Evolutionary conservation across 305 asterid species (phyloP), one percentile per base, ranked within the genome.

Genomic region (Fraxinus paxiana): DNA sequence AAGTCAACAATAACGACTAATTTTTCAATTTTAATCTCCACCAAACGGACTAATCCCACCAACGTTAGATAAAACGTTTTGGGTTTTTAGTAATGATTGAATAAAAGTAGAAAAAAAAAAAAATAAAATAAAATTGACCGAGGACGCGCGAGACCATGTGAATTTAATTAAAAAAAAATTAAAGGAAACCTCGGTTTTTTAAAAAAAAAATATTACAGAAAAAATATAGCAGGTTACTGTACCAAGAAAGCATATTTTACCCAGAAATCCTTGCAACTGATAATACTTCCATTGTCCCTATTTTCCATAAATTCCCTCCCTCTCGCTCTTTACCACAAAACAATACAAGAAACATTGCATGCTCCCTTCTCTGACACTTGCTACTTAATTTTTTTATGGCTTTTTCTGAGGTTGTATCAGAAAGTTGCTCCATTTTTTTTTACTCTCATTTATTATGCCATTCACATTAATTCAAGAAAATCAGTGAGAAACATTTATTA

Each of bases 201-300:
- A 38, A 26, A 81, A 81, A 43, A 10, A 43, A 43, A 41, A 41
- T 5, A 81, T 37, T 80, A 82, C 84, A 79, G 72, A 54, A 78
- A 87, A 77, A 83, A 81, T 38, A 76, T 85, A 76, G 84, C 81
- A 81, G 69, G 83, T 82, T 9, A 82, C 72, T 51, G 41, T 80
- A 77, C 78, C 81, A 73, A 72, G 73, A 86, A 81, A 81, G 91
- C 87, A 88, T 83, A 72, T 80, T 34, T 85, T 84, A 77, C 84
- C 88, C 91, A 84, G 92, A 91, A 88, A 84, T 87, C 83, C 82
- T 90, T 85, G 92, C 95, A 85, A 84, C 88, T 87, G 89, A 89
- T 88, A 87, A 84, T 88, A 90, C 89, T 87, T 84, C 75, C 78
- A 82, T 51, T 86, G 80, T 85, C 88, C 89, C 88, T 82, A 15